phyloP scores from a whole-genome alignment of 148 eudicot species.

The Chenopodium album region DNA sequence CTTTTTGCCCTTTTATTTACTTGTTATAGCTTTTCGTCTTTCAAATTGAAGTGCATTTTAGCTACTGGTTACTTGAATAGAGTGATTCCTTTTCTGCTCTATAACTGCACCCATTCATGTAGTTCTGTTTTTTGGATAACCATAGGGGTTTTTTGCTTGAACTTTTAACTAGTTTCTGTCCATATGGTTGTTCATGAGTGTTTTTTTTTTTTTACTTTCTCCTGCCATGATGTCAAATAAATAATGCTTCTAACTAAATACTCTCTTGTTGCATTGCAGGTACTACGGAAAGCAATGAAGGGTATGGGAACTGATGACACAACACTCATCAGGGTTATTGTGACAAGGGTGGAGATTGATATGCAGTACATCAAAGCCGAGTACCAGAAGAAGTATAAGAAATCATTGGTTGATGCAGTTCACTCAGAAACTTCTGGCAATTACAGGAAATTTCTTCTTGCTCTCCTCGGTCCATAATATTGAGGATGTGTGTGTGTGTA shows the following conservation, averaged over 20 bases:
- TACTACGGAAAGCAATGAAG: slow-evolving; percentile 74
- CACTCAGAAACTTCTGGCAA: slow-evolving; percentile 77
- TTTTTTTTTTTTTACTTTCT: no score
- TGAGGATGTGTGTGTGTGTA: slow-evolving; percentile 16
- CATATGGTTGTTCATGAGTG: no score
- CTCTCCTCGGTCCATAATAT: slow-evolving; percentile 66
- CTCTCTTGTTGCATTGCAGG: slow-evolving; percentile 34
- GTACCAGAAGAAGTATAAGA: slow-evolving; percentile 59
- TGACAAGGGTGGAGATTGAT: slow-evolving; percentile 81
- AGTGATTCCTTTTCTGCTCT: background rate
- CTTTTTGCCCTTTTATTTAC: background rate
- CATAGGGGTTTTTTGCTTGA: no score
- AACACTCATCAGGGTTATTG: slow-evolving; percentile 64
- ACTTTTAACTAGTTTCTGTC: no score
- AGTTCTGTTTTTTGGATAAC: no score
- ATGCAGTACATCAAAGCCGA: slow-evolving; percentile 82
- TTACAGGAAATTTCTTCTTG: slow-evolving; percentile 67
- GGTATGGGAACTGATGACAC: slow-evolving; percentile 80
- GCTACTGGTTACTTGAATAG: background rate
- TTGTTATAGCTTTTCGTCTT: background rate
- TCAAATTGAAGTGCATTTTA: background rate
- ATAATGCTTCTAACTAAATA: background rate
- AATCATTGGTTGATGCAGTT: slow-evolving; percentile 71
- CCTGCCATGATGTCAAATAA: background rate
- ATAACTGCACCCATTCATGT: no score